Evolutionary conservation across 2,329 filamentous ascomycete genomes (phyloP), one percentile per base, ranked within the genome.

Genomic region (Fusarium neocosmosporiellum): DNA sequence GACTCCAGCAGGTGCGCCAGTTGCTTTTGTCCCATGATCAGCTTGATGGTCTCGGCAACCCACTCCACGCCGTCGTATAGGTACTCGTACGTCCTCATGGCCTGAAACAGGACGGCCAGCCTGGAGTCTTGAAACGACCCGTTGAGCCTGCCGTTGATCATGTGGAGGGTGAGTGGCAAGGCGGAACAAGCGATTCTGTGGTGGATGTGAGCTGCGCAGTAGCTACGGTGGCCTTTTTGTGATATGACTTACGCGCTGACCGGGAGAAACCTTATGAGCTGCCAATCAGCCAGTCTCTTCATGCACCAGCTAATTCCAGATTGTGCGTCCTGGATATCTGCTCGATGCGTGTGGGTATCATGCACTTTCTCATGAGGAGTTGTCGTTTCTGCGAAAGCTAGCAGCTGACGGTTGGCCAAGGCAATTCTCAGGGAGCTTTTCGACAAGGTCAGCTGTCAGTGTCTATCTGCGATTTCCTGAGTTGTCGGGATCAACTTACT

Each of bases 51-150:
- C 67, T 85, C 82, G 75, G 80, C 82, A 53, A 86, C 81, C 75
- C 83, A 84, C 70, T 86, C 84, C 2, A 84, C 82, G 24, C 83
- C 83, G 61, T 86, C 84, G 64, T 85, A 85, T 59, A 84, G 83
- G 4, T 83, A 83, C 62, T 85, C 82, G 55, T 85, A 86, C 0
- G 81, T 82, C 65, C 83, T 84, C 82, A 86, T 85, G 1, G 83
- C 83, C 59, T 86, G 37, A 11, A 39, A 39, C 37, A 39, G 18
- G 10, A 39, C 37, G n/a, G 7, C 9, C 11, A 39, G 37, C 9
- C 18, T 39, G 18, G 37, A 39, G 37, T 39, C 37, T 39, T 39
- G 37, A 10, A 39, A 11, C 9, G 37, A 20, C 1, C 37, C 37
- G 37, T 39, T 39, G 18, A 39, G 37, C n/a, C 18, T 39, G 37